Percentiles rank a stretch among this genome's conserved stretches.
These are phyloP conservation scores for Stramenopiles sp. DNA, from an alignment of 352 stramenopile genomes.

Conservation along the genomic window DNA sequence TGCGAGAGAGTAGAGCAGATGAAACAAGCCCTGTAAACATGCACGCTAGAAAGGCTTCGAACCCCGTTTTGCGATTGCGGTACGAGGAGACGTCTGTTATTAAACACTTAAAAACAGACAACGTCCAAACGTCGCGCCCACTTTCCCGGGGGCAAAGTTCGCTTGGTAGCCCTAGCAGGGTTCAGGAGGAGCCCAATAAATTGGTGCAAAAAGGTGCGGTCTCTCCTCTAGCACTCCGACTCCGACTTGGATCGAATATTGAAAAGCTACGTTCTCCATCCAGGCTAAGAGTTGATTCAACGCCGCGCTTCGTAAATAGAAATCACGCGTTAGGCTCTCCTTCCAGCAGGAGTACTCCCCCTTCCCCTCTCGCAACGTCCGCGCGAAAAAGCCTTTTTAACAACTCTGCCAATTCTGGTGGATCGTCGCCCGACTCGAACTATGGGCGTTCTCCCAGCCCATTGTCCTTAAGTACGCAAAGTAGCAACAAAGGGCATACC, in stretches of 20 bases:
- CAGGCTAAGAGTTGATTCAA: background rate
- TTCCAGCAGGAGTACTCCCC: background rate
- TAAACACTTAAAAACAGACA: background rate
- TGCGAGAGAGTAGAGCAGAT: background rate
- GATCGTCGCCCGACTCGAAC: background rate
- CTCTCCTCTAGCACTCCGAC: background rate
- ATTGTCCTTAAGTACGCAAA: background rate
- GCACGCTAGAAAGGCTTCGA: background rate
- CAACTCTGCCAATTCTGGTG: background rate
- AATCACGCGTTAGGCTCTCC: background rate
- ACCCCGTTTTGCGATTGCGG: background rate
- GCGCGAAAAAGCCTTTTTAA: background rate
- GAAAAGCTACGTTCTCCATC: background rate
- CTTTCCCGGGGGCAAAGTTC: background rate
- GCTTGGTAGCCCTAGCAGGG: background rate
- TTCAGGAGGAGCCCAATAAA: background rate
- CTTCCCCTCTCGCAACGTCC: background rate
- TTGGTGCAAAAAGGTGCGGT: background rate
- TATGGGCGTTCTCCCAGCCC: background rate
- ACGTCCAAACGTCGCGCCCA: background rate
- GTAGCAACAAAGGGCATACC: background rate
- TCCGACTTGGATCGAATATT: background rate
- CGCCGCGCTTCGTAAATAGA: background rate
- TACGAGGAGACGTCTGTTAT: background rate
- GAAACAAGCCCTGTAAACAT: too few relatives aligned